A percentile compares a stretch with the other conserved stretches of the same genome.
Conservation (phyloP, 2,329 filamentous ascomycete species). For the Aspergillus candidus region DNA sequence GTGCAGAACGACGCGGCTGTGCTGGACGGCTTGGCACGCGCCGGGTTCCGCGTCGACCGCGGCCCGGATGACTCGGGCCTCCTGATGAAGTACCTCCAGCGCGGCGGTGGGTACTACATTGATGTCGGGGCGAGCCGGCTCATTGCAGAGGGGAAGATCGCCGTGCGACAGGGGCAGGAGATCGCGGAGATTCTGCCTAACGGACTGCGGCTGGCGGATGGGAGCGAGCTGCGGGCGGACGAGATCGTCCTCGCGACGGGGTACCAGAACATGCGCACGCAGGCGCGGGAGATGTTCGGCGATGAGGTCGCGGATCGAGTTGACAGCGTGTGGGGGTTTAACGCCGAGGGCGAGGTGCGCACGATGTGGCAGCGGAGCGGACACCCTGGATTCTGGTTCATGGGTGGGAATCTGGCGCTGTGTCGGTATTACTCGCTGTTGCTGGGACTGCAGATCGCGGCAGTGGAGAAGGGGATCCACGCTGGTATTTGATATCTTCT, state of each 20-base stretch:
- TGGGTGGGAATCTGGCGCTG: slow-evolving; percentile 59
- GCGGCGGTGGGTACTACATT: slow-evolving; percentile 65
- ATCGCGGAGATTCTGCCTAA: slow-evolving; percentile 48
- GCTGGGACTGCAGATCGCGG: slow-evolving; percentile 48
- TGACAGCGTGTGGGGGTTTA: slow-evolving; percentile 57
- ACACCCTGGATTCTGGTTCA: slow-evolving; percentile 62
- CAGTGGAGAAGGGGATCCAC: slow-evolving; percentile 27
- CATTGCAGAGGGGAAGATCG: slow-evolving; percentile 59
- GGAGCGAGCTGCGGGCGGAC: slow-evolving; percentile 54
- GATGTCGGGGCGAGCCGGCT: slow-evolving; percentile 60
- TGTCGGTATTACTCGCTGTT: slow-evolving; percentile 56
- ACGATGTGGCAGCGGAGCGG: slow-evolving; percentile 57
- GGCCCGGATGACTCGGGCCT: slow-evolving; percentile 55
- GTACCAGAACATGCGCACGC: slow-evolving; percentile 64
- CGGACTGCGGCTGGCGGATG: slow-evolving; percentile 51
- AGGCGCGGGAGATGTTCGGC: slow-evolving; percentile 57
- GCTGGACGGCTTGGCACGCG: slow-evolving; percentile 45
- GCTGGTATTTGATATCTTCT: too few relatives aligned
- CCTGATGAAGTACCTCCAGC: slow-evolving; percentile 58
- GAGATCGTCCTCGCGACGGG: slow-evolving; percentile 55
- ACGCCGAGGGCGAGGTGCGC: slow-evolving; percentile 50
- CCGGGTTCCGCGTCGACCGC: slow-evolving; percentile 56
- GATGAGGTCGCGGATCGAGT: slow-evolving; percentile 55
- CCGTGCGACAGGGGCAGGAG: slow-evolving; percentile 57
- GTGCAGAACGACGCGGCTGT: slow-evolving; percentile 31